phyloP scores from a whole-genome alignment of 148 eudicot genomes.

The Rhododendron kiyosumense region DNA sequence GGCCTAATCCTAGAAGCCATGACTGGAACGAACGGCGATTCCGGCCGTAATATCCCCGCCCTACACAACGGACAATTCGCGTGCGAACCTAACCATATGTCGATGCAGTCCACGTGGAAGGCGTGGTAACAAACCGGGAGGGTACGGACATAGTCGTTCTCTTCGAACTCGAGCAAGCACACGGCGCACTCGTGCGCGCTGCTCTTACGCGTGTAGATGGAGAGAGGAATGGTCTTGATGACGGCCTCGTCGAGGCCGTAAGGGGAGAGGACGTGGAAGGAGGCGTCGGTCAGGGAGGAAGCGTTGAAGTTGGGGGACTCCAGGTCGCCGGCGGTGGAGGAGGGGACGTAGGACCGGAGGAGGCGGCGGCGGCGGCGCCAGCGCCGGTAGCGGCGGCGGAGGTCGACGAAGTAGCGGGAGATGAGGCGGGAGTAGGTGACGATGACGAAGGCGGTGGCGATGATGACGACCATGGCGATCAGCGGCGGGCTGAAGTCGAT shows the following conservation, averaged over 20 bases:
- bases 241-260: conserved; percentile 77
- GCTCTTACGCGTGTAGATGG: conserved; percentile 41
- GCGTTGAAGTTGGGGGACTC: conserved; percentile 44
- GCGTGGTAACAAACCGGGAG: conserved; percentile 72
- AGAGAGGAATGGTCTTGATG: conserved; percentile 70
- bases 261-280: conserved; percentile 56
- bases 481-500: conserved; percentile 79
- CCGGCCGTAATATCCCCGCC: conserved; percentile 43
- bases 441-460: conserved; percentile 69
- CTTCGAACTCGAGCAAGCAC: conserved; percentile 75
- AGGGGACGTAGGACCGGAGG: conserved; percentile 32
- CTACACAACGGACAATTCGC: conserved; percentile 92
- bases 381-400: conserved; percentile 33
- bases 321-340: conserved; percentile 28
- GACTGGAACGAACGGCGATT: conserved; percentile 58
- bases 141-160: conserved; percentile 74
- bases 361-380: conserved; percentile 44
- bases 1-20: conserved; percentile 86
- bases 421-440: conserved; percentile 74
- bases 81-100: conserved; percentile 78
- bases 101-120: conserved; percentile 92
- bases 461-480: conserved; percentile 77
- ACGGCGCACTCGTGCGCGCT: conserved; percentile 67
- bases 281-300: conserved; percentile 25
- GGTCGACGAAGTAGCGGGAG: conserved; percentile 41